Conservation (phyloP, 2,329 filamentous ascomycete genomes). For the Ophiostoma novo-ulmi region DNA sequence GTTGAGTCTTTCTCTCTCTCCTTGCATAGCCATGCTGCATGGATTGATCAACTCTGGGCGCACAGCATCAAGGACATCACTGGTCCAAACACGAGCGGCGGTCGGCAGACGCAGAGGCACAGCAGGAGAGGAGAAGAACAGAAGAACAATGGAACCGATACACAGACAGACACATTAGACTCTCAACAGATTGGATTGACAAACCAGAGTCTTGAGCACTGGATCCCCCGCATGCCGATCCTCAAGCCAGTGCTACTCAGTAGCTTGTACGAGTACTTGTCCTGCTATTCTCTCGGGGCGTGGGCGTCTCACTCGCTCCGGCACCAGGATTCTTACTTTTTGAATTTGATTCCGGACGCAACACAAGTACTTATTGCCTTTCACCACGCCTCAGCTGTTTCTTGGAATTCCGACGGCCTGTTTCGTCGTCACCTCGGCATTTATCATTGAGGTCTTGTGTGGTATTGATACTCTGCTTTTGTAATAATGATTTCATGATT, state of each 20-base stretch:
- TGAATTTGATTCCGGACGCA: not conserved
- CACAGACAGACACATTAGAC: not conserved
- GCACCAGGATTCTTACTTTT: not conserved
- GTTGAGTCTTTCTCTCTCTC: not conserved
- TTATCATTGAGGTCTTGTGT: not conserved
- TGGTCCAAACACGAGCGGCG: not conserved
- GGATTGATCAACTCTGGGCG: not conserved
- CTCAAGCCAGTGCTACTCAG: not conserved
- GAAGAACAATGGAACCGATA: not conserved
- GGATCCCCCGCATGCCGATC: conserved; percentile 1
- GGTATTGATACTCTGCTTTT: not conserved
- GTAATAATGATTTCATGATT: too few relatives aligned
- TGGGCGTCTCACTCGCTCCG: not conserved
- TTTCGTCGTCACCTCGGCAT: not conserved
- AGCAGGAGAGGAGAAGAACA: not conserved
- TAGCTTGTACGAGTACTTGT: too few relatives aligned
- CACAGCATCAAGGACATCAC: not conserved
- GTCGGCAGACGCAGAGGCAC: not conserved
- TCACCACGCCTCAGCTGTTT: not conserved
- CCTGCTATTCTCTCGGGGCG: too few relatives aligned
- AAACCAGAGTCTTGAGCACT: not conserved
- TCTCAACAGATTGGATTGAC: not conserved
- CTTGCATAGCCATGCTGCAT: not conserved
- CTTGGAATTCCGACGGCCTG: too few relatives aligned
- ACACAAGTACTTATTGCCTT: not conserved